These are phyloP conservation scores for Begonia loranthoides DNA, from an alignment of 306 rosid species.

Conservation along the genomic window DNA sequence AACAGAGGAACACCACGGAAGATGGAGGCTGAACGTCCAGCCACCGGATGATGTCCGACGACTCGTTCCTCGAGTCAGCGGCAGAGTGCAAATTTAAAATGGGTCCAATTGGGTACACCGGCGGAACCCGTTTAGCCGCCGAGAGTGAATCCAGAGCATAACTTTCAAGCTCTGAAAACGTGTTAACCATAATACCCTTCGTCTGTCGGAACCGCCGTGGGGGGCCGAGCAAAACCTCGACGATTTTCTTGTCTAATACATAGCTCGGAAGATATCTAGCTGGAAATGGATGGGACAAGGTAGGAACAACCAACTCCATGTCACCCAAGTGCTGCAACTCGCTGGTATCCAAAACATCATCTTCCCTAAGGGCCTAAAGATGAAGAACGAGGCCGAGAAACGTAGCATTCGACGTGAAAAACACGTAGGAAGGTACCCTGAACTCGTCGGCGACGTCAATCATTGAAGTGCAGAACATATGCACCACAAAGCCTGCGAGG, in stretches of 20 bases:
- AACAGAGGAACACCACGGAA: no score
- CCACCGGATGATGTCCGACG: no score
- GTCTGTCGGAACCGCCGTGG: no score
- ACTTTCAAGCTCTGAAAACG: no score
- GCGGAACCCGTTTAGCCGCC: no score
- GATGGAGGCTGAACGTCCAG: no score
- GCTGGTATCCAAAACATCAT: not conserved
- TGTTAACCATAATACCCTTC: no score
- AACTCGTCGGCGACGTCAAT: constrained; percentile 23
- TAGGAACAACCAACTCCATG: not conserved
- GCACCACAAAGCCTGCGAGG: constrained; percentile 14
- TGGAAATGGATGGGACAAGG: constrained; percentile 14
- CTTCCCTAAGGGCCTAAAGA: constrained; percentile 4
- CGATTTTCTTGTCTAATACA: not conserved
- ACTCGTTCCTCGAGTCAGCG: no score
- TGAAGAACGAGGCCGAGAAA: constrained; percentile 5
- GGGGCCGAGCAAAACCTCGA: not conserved
- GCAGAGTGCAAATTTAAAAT: no score
- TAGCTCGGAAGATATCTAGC: constrained; percentile 2
- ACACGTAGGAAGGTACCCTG: constrained; percentile 9
- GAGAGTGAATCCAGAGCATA: no score
- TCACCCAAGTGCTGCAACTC: not conserved
- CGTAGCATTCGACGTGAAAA: not conserved
- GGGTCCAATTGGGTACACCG: no score
- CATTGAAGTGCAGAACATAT: constrained; percentile 22